Conservation (phyloP, 106 monocot species). For the Alisma plantagoaquatica region DNA sequence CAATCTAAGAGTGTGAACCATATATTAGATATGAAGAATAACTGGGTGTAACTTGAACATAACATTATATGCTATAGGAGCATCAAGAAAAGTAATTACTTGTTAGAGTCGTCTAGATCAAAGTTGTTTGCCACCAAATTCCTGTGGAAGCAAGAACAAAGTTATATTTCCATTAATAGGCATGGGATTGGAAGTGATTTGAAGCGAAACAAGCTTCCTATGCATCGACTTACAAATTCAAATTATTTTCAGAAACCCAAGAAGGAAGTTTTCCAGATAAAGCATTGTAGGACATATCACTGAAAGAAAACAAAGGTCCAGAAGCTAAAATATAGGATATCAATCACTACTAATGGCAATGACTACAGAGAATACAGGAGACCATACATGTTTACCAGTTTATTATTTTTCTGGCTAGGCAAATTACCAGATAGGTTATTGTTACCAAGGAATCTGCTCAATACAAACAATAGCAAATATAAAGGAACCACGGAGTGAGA, state of each 20-base stretch:
- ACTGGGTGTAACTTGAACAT: no score
- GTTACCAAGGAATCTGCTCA: constrained; percentile 5
- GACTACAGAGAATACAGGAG: neutral
- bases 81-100: no score
- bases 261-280: neutral
- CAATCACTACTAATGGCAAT: neutral
- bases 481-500: neutral
- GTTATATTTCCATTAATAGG: no score
- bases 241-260: neutral
- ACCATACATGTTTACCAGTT: constrained; percentile 6
- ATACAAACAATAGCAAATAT: neutral
- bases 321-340: neutral
- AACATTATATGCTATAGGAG: no score
- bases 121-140: no score
- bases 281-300: neutral
- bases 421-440: constrained; percentile 5
- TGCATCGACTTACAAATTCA: neutral
- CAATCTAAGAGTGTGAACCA: no score
- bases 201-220: no score
- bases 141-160: no score
- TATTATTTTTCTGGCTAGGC: neutral
- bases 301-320: neutral
- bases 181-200: no score
- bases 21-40: no score
- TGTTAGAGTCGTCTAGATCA: no score